phyloP scores from a whole-genome alignment of 2,329 filamentous ascomycete genomes.

The Neocatenulostroma microsporum region DNA sequence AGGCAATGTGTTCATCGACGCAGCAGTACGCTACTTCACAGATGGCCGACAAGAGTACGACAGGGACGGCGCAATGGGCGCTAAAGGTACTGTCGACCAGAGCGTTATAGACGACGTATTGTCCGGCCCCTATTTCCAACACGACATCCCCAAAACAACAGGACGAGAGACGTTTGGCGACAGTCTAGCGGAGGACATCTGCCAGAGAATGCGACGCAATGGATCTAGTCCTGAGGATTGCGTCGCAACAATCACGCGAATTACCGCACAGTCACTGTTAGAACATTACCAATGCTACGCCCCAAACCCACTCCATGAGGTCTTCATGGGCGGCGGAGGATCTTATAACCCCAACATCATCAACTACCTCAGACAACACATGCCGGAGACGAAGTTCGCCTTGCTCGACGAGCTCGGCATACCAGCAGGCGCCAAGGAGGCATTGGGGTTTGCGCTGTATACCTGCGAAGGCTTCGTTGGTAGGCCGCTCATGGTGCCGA shows the following conservation, averaged over 20 bases:
- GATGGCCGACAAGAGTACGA: constrained; percentile 17
- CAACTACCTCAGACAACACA: constrained; percentile 43
- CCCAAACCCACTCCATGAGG: constrained; percentile 18
- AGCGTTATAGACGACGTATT: too few species aligned
- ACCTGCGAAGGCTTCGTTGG: too few species aligned
- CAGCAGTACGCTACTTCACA: constrained; percentile 19
- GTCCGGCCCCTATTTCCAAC: too few species aligned
- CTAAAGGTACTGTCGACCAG: too few species aligned
- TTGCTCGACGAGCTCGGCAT: constrained; percentile 53
- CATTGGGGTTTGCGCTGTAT: constrained; percentile 51
- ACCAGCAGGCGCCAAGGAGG: constrained; percentile 51
- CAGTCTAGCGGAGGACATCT: constrained; percentile 9
- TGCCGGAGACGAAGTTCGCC: constrained; percentile 43
- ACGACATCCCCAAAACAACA: too few species aligned
- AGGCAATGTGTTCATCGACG: constrained; percentile 22
- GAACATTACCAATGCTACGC: too few species aligned
- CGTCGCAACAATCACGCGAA: constrained; percentile 21
- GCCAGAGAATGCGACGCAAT: too few species aligned
- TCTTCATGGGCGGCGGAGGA: constrained; percentile 24
- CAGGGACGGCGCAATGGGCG: too few species aligned
- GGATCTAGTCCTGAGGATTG: constrained; percentile 14
- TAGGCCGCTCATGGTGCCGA: too few species aligned
- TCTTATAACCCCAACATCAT: constrained; percentile 25
- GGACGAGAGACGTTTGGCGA: too few species aligned
- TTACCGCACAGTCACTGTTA: constrained; percentile 19